Base-by-base conservation (phyloP, 192 early-diverging fungal species). In the Gonapodya prolifera region DNA sequence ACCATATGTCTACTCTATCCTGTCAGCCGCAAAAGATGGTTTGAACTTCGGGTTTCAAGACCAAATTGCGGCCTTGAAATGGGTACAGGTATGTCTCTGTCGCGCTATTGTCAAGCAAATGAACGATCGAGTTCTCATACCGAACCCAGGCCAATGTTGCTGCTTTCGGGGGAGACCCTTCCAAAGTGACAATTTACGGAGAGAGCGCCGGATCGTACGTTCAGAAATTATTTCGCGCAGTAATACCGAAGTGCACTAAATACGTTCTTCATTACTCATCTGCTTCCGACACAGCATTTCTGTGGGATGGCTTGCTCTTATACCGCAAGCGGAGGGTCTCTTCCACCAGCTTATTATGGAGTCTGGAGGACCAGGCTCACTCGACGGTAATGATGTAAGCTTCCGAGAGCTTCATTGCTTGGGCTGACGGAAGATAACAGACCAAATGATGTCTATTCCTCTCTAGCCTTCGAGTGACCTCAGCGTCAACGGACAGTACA, bases 121-220 rank as follows among this genome's bases (percentile, higher is more conserved):
- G n/a, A n/a, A n/a, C n/a, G n/a, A n/a, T n/a, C n/a, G n/a, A n/a
- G n/a, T n/a, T n/a, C n/a, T n/a, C n/a, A n/a, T n/a, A n/a, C n/a
- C n/a, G n/a, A n/a, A n/a, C n/a, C n/a, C n/a, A n/a, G 30, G 36
- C 78, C 29, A 88, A 90, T 73, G 91, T 92, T 79, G 84, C 76
- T 29, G 79, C 82, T 2, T 92, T 92, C 82, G 90, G 89, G 18
- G 89, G 89, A 33, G 83, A 91, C 81, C 82, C 89, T 1, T 78
- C 74, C 18, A 34, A 81, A 70, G 77, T 91, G 1, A 92, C 91
- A 1, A 82, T 86, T 32, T 82, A 87, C 75, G 91, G 91, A 0
- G 84, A 88, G 76, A 86, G 84, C 33, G 90, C 88, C 13, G 90
- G 90, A 61, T 61, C 45, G 45, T 61, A 61, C 45, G 45, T 61